Evolutionary conservation across 2,329 filamentous ascomycete genomes (phyloP).

Genomic region (Dactylonectria estremocensis): DNA sequence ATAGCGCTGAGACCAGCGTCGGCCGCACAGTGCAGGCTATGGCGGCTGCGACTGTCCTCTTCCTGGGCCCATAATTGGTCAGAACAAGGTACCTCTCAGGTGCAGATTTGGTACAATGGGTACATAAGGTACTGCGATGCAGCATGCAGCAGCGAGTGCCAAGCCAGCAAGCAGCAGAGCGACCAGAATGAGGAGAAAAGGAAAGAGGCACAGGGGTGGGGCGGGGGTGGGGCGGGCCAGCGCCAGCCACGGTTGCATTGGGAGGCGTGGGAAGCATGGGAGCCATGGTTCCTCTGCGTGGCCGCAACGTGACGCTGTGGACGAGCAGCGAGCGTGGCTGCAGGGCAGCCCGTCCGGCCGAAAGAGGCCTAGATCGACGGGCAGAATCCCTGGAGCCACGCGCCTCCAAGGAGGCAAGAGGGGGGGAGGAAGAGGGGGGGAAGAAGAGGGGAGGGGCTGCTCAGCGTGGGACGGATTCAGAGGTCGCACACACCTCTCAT

Average conservation of each 20-base stretch:
- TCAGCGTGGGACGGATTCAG: slow-evolving; percentile 24
- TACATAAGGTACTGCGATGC: too few relatives aligned
- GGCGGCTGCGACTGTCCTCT: slow-evolving; percentile 16
- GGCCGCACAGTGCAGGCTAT: slow-evolving; percentile 18
- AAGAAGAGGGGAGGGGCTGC: slow-evolving; percentile 10
- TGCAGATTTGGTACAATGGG: too few relatives aligned
- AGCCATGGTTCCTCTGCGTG: slow-evolving; percentile 47
- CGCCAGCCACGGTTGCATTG: slow-evolving; percentile 36
- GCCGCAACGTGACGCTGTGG: slow-evolving; percentile 51
- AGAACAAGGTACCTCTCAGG: background rate
- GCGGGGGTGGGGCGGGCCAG: slow-evolving; percentile 37
- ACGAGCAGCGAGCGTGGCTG: slow-evolving; percentile 47
- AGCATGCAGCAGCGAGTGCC: background rate
- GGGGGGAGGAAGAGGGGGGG: slow-evolving; percentile 5
- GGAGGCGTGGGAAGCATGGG: slow-evolving; percentile 18
- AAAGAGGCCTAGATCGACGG: slow-evolving; percentile 46
- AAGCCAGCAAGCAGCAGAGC: slow-evolving; percentile 12
- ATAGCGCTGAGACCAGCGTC: background rate
- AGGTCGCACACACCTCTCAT: slow-evolving; percentile 25
- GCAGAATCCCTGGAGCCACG: slow-evolving; percentile 57
- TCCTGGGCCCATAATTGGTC: background rate
- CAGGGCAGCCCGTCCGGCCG: slow-evolving; percentile 42
- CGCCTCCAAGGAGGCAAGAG: slow-evolving; percentile 49
- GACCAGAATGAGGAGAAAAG: slow-evolving; percentile 16
- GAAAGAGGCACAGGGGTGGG: slow-evolving; percentile 39